Evolutionary conservation across 768 basidiomycete species (phyloP).

Genomic region (Termitomyces eurrhizus): DNA sequence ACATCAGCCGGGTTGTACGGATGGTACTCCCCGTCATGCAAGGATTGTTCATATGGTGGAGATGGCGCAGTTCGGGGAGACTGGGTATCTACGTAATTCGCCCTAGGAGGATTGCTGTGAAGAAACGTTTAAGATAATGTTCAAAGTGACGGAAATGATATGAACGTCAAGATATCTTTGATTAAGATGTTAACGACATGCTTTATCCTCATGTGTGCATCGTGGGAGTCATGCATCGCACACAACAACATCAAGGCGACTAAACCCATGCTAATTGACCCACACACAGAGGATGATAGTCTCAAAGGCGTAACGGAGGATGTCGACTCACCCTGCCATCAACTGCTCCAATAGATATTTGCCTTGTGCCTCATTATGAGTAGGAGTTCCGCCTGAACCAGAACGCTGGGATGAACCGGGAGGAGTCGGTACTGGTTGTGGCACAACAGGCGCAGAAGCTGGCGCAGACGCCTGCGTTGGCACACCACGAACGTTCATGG

Average conservation of each 20-base stretch:
- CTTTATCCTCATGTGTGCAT: slow-evolving; percentile 5
- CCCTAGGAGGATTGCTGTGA: slow-evolving; percentile 42
- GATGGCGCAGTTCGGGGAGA: slow-evolving; percentile 36
- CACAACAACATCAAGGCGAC: background rate
- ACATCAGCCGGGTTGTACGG: slow-evolving; percentile 40
- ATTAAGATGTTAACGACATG: background rate
- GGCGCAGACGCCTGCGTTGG: slow-evolving; percentile 19
- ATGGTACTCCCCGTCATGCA: slow-evolving; percentile 45
- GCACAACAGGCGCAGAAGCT: slow-evolving; percentile 19
- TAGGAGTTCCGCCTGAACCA: slow-evolving; percentile 46
- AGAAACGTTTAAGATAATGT: slow-evolving; percentile 18
- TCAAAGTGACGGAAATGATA: background rate
- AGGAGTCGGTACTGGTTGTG: slow-evolving; percentile 68
- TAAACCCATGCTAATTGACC: slow-evolving; percentile 2
- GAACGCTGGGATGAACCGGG: slow-evolving; percentile 58
- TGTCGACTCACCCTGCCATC: slow-evolving; percentile 66
- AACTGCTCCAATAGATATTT: slow-evolving; percentile 77
- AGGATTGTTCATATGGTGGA: slow-evolving; percentile 42
- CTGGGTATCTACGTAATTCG: slow-evolving; percentile 49
- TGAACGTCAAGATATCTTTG: background rate
- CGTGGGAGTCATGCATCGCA: slow-evolving; percentile 5
- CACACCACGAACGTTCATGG: slow-evolving; percentile 19
- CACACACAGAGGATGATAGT: background rate
- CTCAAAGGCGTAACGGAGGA: slow-evolving; percentile 4
- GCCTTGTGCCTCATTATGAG: slow-evolving; percentile 62